Evolutionary conservation across 805 yeast genomes (phyloP).

Genomic region (Debaryomyces hansenii): DNA sequence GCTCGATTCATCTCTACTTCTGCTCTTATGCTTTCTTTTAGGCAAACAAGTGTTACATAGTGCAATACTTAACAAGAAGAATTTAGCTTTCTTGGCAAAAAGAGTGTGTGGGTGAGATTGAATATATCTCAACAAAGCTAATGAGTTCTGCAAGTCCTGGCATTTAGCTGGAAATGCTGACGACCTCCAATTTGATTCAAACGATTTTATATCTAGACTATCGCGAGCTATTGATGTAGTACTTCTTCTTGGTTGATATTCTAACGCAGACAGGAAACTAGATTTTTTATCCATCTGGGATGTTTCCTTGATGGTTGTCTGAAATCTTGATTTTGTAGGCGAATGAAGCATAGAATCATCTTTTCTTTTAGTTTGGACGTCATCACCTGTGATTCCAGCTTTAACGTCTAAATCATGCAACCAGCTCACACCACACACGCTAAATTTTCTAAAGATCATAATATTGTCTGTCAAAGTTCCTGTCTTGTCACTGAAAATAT

Average conservation of each 20-base stretch:
- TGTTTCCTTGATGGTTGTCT: not conserved
- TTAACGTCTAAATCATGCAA: constrained; percentile 67
- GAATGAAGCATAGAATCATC: constrained; percentile 5
- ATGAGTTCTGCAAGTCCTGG: constrained; percentile 49
- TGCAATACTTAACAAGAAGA: constrained; percentile 80
- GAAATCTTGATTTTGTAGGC: not conserved
- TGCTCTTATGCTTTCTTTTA: constrained; percentile 33
- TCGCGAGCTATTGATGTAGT: constrained; percentile 34
- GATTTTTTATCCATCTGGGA: constrained; percentile 4
- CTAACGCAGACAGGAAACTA: constrained; percentile 1
- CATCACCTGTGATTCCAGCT: constrained; percentile 10
- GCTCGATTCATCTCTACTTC: not conserved
- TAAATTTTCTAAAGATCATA: constrained; percentile 88
- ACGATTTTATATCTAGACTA: constrained; percentile 28
- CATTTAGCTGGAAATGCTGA: constrained; percentile 46
- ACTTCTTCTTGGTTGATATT: constrained; percentile 19
- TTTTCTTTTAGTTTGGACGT: not conserved
- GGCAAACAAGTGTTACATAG: constrained; percentile 91
- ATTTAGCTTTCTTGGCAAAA: constrained; percentile 71
- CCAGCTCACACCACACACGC: constrained; percentile 90
- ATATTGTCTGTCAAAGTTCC: constrained; percentile 95
- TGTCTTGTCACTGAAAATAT: constrained; percentile 93
- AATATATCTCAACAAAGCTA: constrained; percentile 65
- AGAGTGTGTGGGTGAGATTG: constrained; percentile 69
- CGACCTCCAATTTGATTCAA: constrained; percentile 44